Percentiles rank a stretch among this genome's conserved stretches.
These are phyloP conservation scores for Sclerotinia spermophila DNA, from an alignment of 2,329 filamentous ascomycete species.

Conservation along the genomic window DNA sequence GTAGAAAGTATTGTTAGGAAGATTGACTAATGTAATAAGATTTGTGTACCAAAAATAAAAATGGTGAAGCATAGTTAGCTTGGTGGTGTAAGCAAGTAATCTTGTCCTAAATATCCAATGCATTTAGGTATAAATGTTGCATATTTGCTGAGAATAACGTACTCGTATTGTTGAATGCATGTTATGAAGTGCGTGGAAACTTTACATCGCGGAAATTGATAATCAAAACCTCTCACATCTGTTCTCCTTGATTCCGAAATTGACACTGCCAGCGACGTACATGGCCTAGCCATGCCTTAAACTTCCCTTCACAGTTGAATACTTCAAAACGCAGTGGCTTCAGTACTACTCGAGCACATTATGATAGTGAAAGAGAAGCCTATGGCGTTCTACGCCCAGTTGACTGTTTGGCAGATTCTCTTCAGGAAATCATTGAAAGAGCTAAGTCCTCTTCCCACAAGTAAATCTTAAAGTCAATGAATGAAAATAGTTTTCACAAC, in stretches of 20 bases:
- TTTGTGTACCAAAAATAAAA: background rate
- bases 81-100: background rate
- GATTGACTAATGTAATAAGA: background rate
- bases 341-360: background rate
- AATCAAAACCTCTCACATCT: background rate
- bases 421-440: background rate
- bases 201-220: background rate
- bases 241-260: background rate
- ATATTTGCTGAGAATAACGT: background rate
- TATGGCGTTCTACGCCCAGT: background rate
- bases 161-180: background rate
- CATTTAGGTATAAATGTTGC: background rate
- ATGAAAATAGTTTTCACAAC: background rate
- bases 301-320: background rate
- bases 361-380: background rate
- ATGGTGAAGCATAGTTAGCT: background rate
- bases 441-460: rapidly evolving
- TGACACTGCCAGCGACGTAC: background rate
- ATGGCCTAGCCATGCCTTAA: background rate
- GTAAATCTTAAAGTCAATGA: rapidly evolving
- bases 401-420: rapidly evolving
- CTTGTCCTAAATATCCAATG: background rate
- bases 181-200: background rate
- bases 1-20: background rate
- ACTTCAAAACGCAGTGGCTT: background rate